Evolutionary conservation across 495 filamentous ascomycete species (phyloP), one percentile per base, ranked within the genome.

Genomic region (Daldinia bambusicola): DNA sequence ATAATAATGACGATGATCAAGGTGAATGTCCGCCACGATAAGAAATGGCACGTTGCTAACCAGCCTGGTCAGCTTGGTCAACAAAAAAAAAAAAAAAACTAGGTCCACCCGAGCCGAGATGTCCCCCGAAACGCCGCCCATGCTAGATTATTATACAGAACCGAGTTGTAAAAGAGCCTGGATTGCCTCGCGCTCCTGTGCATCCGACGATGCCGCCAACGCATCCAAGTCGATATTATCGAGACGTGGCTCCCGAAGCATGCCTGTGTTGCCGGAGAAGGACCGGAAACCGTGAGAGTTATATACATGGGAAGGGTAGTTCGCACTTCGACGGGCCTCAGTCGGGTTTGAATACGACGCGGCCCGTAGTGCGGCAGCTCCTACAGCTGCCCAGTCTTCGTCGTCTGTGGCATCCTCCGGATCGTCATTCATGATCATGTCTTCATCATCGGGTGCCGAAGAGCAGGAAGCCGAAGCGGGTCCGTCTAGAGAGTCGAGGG

Each of bases 331-430:
- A 43, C 76, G 75, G 18, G 71, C 77, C 38, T 75, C 72, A 6
- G 66, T 73, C 55, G 71, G 76, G 58, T 62, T 78, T 13, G 81
- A 80, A 72, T 90, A 85, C 45, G 90, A 93, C 13, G 86, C 88
- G 45, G 91, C 90, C 58, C 95, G 89, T 66, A 97, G 85, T 51
- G 93, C 90, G 20, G 89, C 93, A 20, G 94, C 92, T 31, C 94
- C 95, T 52, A 97, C 93, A 62, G 90, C 89, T 20, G 93, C 93
- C 94, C 94, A 97, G 81, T 99, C 95, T 78, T 99, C 95, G 70
- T 97, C 93, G 79, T 99, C 95, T n/a, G 95, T 98, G 58, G 89
- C 85, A 76, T 96, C 93, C 71, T 91, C 90, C 61, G 92, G 88
- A 75, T 91, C 87, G 72, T 87, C 84, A 68, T 80, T 80, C 84